These are phyloP conservation scores for Fusarium euwallaceae DNA, from an alignment of 2,329 filamentous ascomycete species.

Conservation along the genomic window DNA sequence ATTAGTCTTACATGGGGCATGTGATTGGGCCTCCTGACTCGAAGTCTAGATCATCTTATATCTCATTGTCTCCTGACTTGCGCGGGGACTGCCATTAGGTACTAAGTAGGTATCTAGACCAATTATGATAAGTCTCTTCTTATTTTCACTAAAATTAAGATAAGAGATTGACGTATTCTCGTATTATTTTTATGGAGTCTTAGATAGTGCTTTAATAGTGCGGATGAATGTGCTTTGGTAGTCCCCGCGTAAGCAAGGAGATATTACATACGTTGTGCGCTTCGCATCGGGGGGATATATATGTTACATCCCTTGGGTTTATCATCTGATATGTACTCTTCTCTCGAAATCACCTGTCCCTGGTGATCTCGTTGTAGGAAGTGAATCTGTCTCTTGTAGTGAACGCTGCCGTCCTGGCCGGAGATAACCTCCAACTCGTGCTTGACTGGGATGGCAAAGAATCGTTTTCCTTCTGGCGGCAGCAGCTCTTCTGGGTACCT, in stretches of 20 bases:
- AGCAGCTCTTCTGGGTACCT: fast-evolving
- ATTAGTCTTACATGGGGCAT: background rate
- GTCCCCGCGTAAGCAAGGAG: no score
- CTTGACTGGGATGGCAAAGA: constrained; percentile 5
- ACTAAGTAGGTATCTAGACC: no score
- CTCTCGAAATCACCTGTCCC: background rate
- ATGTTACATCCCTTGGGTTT: constrained; percentile 4
- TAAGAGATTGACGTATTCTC: no score
- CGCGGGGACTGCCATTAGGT: no score
- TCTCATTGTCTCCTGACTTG: no score
- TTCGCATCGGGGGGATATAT: constrained; percentile 16
- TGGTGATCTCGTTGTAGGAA: background rate
- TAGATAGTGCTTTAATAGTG: no score
- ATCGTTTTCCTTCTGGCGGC: constrained; percentile 2
- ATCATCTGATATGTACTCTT: constrained; percentile 12
- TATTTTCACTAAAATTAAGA: no score
- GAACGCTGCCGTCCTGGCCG: background rate
- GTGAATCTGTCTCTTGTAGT: constrained; percentile 5
- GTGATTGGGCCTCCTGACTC: background rate
- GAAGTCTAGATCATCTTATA: background rate
- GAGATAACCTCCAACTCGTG: constrained; percentile 15
- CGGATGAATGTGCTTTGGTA: background rate
- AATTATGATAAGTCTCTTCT: no score
- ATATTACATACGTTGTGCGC: background rate
- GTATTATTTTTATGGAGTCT: no score